phyloP scores from a whole-genome alignment of 2,329 filamentous ascomycete genomes.

The Sphaerulina musiva region DNA sequence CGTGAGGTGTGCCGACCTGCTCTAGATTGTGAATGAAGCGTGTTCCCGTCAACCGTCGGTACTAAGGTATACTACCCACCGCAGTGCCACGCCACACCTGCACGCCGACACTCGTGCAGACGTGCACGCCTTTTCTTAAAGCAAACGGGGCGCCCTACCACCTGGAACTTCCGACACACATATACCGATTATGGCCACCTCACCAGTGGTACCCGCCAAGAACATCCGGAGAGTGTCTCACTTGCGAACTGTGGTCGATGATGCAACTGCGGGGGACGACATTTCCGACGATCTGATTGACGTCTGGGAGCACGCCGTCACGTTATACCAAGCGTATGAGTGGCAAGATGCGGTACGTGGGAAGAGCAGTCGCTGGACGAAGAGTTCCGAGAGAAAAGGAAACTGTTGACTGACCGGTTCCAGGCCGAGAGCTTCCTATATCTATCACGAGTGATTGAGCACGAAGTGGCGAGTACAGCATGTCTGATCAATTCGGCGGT shows the following conservation, averaged over 20 bases:
- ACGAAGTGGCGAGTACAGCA: slow-evolving; percentile 14
- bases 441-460: slow-evolving; percentile 19
- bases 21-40: slow-evolving; percentile 12
- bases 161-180: not conserved
- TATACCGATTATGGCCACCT: not conserved
- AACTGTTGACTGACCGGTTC: not conserved
- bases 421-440: slow-evolving; percentile 22
- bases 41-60: not conserved
- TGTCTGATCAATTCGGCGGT: slow-evolving; percentile 30
- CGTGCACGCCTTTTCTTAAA: not conserved
- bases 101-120: not conserved
- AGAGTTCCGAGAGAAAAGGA: too few species aligned
- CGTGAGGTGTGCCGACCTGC: slow-evolving; percentile 13
- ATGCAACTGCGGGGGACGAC: not conserved
- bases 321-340: slow-evolving; percentile 31
- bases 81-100: slow-evolving; percentile 1
- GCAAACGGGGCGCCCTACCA: not conserved
- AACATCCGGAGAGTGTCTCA: slow-evolving; percentile 5
- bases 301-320: slow-evolving; percentile 33
- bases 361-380: not conserved
- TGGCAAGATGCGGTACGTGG: slow-evolving; percentile 27
- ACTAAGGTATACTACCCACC: not conserved
- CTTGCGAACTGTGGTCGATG: not conserved
- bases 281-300: slow-evolving; percentile 22
- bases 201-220: slow-evolving; percentile 1